Conservation (phyloP, 805 yeast species). For the Starmerella vaccinii region DNA sequence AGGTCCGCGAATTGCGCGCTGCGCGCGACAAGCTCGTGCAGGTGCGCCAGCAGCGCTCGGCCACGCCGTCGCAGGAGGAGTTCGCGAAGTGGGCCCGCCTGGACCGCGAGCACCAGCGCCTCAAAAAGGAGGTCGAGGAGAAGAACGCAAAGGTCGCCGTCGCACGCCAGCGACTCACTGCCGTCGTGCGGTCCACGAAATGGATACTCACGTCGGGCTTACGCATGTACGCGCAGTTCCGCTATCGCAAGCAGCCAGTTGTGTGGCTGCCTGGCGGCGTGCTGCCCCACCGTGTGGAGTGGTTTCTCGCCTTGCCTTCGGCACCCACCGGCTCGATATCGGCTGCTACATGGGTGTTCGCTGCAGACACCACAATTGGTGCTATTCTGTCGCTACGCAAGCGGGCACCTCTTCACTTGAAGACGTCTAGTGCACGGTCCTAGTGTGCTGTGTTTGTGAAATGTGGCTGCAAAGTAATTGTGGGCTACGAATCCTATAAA, state of each 20-base stretch:
- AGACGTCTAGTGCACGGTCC: neutral
- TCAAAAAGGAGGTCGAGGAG: constrained; percentile 43
- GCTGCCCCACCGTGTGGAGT: constrained; percentile 47
- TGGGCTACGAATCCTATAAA: too few species aligned
- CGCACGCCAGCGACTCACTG: constrained; percentile 33
- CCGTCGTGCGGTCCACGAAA: constrained; percentile 31
- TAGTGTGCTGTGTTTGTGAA: too few species aligned
- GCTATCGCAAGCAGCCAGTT: constrained; percentile 45
- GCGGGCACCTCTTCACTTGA: neutral
- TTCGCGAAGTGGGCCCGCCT: constrained; percentile 94
- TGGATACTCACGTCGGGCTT: constrained; percentile 36
- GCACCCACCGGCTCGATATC: constrained; percentile 56
- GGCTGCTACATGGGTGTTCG: constrained; percentile 27
- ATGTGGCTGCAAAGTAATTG: too few species aligned
- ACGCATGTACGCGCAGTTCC: constrained; percentile 39
- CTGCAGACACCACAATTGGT: constrained; percentile 9
- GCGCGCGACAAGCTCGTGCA: constrained; percentile 39
- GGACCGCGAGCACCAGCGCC: constrained; percentile 56
- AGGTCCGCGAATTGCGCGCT: constrained; percentile 28
- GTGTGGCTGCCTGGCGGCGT: constrained; percentile 49
- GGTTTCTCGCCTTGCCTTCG: constrained; percentile 53
- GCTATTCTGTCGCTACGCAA: constrained; percentile 2
- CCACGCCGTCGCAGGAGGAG: constrained; percentile 79
- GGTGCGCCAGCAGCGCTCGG: constrained; percentile 44
- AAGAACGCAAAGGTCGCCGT: constrained; percentile 33